Base-by-base conservation (phyloP, 371 early-diverging fungal species). In the Rhizopus delemar region DNA sequence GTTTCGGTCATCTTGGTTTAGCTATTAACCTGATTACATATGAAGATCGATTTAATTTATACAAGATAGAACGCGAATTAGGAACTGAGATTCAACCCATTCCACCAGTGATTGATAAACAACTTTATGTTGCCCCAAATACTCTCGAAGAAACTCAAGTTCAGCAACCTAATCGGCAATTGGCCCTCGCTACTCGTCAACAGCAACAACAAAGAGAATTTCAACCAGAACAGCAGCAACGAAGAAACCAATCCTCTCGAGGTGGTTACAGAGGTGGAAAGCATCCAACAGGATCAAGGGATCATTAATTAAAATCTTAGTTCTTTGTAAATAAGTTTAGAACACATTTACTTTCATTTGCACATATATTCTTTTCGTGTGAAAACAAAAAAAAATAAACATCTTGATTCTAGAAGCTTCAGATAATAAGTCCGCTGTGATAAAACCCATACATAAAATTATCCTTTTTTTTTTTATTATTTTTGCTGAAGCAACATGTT, bases 1-100 rank as follows among this genome's bases (percentile, higher is more conserved):
- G 99, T 60, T 99, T 97, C 73, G 99, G 99, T 43, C 96, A 96
- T 65, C 80, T 95, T 59, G 99, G 99, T 57, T 73, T 98, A 22
- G 99, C 98, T 13, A 95, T 99, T 73, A 99, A 96, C 73, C 80
- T 99, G 66, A 91, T 99, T 63, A 97, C 97, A 3, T 90, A 94
- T 67, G 98, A 98, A 63, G 97, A 98, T 73, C 84, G 95, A 53
- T 93, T 91, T 76, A 95, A 94, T 73, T 82, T 98, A 51, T 95
- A 95, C 84, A 87, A 90, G 75, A 96, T 98, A 60, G 97, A 98
- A 73, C 94, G 95, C 63, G 97, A 97, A 71, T 83, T 97, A 33
- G 97, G 97, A 34, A 98, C 98, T 29, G 96, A 97, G 74, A 98
- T 98, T 62, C 86, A 86, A 68, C 91, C 98, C 53, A 98, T 98